Evolutionary conservation across 257 asterid genomes (phyloP).

Genomic region (Nicotiana tomentosiformis): DNA sequence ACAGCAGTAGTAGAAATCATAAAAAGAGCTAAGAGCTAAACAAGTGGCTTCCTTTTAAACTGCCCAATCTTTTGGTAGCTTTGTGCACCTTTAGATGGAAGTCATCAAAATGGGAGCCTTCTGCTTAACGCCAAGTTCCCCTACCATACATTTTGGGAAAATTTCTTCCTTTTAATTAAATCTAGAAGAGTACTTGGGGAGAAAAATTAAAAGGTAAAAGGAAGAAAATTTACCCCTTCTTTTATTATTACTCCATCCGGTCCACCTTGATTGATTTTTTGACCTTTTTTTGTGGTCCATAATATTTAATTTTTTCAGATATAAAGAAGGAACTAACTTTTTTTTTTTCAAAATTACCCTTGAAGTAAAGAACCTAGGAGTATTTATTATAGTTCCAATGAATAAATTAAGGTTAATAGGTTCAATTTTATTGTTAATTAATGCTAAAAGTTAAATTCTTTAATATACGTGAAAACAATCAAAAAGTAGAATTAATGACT

Average conservation of each 20-base stretch:
- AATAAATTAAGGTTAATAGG: too few relatives aligned
- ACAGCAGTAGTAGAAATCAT: background rate
- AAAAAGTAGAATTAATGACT: background rate
- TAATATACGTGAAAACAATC: too few relatives aligned
- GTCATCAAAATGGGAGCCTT: constrained; percentile 1
- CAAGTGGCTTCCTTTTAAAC: background rate
- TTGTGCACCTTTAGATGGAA: background rate
- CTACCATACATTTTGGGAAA: background rate
- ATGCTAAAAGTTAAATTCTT: too few relatives aligned
- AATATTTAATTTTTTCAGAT: too few relatives aligned
- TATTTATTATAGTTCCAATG: too few relatives aligned
- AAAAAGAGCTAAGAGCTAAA: background rate
- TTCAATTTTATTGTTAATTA: too few relatives aligned
- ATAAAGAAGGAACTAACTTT: too few relatives aligned
- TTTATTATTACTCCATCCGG: too few relatives aligned
- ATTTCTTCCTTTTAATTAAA: background rate
- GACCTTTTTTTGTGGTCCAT: too few relatives aligned
- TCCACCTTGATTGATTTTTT: too few relatives aligned
- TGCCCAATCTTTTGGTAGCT: background rate
- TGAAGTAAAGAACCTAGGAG: too few relatives aligned
- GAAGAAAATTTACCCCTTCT: background rate
- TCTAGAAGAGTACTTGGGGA: background rate
- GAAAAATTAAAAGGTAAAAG: background rate
- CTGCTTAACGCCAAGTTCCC: background rate
- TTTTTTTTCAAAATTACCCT: too few relatives aligned